These are phyloP conservation scores for Noccaea caerulescens DNA, from an alignment of 345 rosid species.

Conservation along the genomic window DNA sequence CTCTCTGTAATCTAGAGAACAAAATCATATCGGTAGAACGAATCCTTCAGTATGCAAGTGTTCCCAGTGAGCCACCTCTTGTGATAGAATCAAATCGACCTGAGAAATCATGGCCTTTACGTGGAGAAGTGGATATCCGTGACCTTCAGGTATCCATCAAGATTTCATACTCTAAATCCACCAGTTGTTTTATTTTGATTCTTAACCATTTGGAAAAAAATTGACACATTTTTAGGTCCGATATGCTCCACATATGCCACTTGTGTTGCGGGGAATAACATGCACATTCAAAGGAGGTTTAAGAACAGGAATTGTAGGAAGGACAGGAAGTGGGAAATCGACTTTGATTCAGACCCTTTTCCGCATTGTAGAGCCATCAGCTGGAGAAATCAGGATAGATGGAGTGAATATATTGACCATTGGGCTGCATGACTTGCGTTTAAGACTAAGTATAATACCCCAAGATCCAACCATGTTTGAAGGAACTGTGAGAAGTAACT, in stretches of 20 bases:
- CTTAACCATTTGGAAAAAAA: no score
- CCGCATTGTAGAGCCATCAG: conserved; percentile 76
- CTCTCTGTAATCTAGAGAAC: conserved; percentile 69
- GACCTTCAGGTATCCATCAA: no score
- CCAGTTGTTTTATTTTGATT: no score
- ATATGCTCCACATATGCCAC: conserved; percentile 83
- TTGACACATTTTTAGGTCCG: no score
- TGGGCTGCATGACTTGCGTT: conserved; percentile 82
- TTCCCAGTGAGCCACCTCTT: conserved; percentile 80
- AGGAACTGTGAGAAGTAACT: conserved; percentile 80
- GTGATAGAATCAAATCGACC: conserved; percentile 61
- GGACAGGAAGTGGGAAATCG: conserved; percentile 93
- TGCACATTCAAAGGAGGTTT: conserved; percentile 77
- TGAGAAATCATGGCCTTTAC: conserved; percentile 63
- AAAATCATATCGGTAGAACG: conserved; percentile 88
- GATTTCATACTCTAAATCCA: no score
- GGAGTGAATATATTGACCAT: conserved; percentile 63
- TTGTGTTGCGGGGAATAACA: conserved; percentile 73
- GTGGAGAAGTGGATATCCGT: conserved; percentile 59
- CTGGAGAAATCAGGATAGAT: conserved; percentile 75
- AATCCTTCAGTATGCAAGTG: conserved; percentile 71
- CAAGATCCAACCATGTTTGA: conserved; percentile 97
- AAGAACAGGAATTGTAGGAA: conserved; percentile 89
- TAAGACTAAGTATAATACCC: conserved; percentile 82
- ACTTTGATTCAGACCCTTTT: conserved; percentile 87